Evolutionary conservation across 768 basidiomycete species (phyloP), one percentile per base, ranked within the genome.

Genomic region (Russula brevipes): DNA sequence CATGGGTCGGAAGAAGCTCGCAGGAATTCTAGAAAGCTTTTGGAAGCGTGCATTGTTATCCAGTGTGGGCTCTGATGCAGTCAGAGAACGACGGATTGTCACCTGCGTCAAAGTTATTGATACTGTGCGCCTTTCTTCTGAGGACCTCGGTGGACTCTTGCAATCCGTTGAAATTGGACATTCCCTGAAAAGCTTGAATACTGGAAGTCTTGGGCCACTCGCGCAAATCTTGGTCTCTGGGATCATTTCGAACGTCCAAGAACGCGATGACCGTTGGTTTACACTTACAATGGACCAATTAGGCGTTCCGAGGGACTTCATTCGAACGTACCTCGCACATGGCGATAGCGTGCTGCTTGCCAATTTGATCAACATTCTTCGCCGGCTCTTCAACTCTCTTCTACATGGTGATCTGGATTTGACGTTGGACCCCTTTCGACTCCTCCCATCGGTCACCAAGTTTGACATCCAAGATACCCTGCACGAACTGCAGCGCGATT

Each of bases 321-420:
- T 59, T 42, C 47, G 16, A 16, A 5, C 9, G 9, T 58, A 50
- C 16, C 38, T 58, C 5, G 47, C 19, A 30, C 46, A 50, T 17
- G 57, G 47, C 38, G 38, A 58, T 10, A 58, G 38, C 24, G 46
- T 58, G 14, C 1, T 6, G 6, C 57, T 59, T 12, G 49, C 38
- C 31, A 51, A 42, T 30, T 19, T 59, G 57, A 50, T 59, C 57
- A 47, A 50, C 39, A 19, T 59, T 12, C 42, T 39, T 16, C 57
- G 57, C n/a, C 47, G 42, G 2, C 4, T 59, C 39, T 30, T 50
- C 2, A 30, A 8, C 10, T 14, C 31, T 5, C 19, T 41, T 42
- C 7, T n/a, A n/a, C 9, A 33, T 8, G 31, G 2, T 33, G 5
- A n/a, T 19, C 14, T 0, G 24, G 38, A 33, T 33, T 30, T 59